Base-by-base conservation (phyloP, 495 filamentous ascomycete species). In the Thermothielavioides terrestris region DNA sequence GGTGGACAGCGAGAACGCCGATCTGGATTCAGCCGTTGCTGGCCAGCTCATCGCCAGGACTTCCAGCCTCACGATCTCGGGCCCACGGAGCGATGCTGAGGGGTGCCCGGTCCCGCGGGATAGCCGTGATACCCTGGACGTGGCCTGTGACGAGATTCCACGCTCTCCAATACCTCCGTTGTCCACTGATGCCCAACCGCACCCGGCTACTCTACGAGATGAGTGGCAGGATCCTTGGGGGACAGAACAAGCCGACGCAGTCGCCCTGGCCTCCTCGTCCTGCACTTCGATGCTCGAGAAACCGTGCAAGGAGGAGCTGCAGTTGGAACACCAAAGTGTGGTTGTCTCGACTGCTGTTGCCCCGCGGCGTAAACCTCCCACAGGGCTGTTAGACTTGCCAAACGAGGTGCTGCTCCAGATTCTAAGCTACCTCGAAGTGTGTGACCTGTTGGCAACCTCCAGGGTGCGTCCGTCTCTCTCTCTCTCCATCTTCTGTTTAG, bases 351-450 rank as follows among this genome's bases (percentile, higher is more conserved):
- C 6, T 8, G 31, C 5, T n/a, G 32, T 34, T 15, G 26, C 45
- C n/a, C 15, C 18, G 20, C 37, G 20, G 31, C 31, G 30, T 37
- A 26, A 5, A 1, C 15, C 17, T 12, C 41, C 17, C 14, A 37
- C 3, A 21, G 48, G 54, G n/a, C 46, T 62, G 21, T 48, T 42
- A 12, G 61, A 62, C 52, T 59, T 81, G 46, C 78, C 78, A 40
- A 70, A 72, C 56, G 80, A 82, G 62, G 65, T 82, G 54, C 57
- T 81, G 37, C 68, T 77, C 54, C 68, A 74, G 43, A 62, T 82
- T 41, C 66, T 80, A 47, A 63, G 69, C 38, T 73, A 71, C 61
- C 64, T 83, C 51, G 77, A 82, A 47, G 73, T 81, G 50, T 71
- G 69, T 50, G 78, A 83, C 59, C 65, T 82, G 53, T 66, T 79